Conservation (phyloP, 495 filamentous ascomycete genomes). For the Tuber umbilicatum region DNA sequence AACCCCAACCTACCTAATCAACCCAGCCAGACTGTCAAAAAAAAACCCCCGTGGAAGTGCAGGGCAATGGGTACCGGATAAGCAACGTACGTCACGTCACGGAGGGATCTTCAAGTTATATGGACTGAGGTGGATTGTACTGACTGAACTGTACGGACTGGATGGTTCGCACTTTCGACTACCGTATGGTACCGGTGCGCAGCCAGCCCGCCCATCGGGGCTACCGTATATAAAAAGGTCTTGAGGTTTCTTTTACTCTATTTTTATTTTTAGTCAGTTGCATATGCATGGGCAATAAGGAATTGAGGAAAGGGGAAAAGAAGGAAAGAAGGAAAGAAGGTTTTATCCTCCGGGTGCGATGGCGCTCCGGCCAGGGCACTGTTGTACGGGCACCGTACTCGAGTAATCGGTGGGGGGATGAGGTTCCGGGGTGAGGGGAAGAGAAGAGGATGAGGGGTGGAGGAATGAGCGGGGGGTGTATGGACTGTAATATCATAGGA, state of each 20-base stretch:
- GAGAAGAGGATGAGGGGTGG: neutral
- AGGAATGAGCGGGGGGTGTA: neutral
- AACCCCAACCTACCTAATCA: neutral
- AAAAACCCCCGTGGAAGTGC: neutral
- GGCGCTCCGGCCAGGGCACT: neutral
- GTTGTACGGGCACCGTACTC: no score
- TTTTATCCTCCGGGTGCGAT: neutral
- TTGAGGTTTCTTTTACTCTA: no score
- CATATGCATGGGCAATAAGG: neutral
- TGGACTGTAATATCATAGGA: no score
- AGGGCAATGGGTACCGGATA: neutral
- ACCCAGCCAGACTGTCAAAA: neutral
- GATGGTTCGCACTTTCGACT: neutral
- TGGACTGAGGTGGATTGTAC: neutral
- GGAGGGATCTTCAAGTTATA: neutral
- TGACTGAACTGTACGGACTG: neutral
- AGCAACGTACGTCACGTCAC: neutral
- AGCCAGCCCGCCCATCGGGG: neutral
- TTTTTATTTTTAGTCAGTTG: no score
- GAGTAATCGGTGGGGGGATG: neutral
- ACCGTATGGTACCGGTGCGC: neutral
- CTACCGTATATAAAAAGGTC: neutral
- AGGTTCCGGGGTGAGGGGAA: no score
- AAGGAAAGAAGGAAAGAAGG: neutral
- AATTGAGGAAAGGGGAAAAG: fast-evolving